These are phyloP conservation scores for Saussurea involucrata DNA, from an alignment of 129 eudicot genomes.

Conservation along the genomic window DNA sequence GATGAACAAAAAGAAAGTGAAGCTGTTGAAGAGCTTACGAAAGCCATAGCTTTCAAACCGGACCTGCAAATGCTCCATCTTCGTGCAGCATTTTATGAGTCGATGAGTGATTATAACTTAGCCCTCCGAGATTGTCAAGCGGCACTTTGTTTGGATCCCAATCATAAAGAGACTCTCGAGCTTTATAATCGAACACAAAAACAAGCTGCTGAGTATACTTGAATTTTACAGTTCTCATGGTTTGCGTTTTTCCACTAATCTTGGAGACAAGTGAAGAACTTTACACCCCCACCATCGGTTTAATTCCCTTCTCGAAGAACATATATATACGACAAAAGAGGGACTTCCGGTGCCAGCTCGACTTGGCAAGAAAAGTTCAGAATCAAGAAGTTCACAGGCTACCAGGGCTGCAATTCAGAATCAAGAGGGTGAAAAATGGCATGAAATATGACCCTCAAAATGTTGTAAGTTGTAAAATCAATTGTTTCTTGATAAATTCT, in stretches of 20 bases:
- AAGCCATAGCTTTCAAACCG: conserved; percentile 71
- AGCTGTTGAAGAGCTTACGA: conserved; percentile 81
- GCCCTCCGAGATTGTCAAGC: conserved; percentile 79
- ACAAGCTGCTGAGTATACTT: conserved; percentile 32
- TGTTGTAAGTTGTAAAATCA: conserved; percentile 22
- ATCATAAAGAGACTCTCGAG: conserved; percentile 70
- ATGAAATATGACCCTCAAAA: neutral
- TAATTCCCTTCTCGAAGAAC: neutral
- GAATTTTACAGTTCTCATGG: conserved; percentile 15
- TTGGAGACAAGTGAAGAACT: conserved; percentile 5
- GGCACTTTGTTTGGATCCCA: conserved; percentile 82
- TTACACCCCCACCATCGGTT: neutral
- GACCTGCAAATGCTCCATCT: conserved; percentile 92
- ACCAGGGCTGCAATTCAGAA: neutral
- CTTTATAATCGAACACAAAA: conserved; percentile 53
- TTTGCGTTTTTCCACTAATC: neutral
- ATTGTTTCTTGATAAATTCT: conserved; percentile 27
- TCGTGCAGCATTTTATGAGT: conserved; percentile 84
- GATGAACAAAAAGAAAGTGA: conserved; percentile 84
- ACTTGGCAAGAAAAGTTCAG: conserved; percentile 1
- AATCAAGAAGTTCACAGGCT: conserved; percentile 5
- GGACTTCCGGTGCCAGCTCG: neutral
- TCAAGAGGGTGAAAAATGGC: conserved; percentile 1
- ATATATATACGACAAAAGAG: neutral
- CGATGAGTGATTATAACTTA: conserved; percentile 54